Percentiles rank a stretch among this genome's conserved stretches.
Conservation (phyloP, 2,329 filamentous ascomycete species). For the Cercospora brassicicola region DNA sequence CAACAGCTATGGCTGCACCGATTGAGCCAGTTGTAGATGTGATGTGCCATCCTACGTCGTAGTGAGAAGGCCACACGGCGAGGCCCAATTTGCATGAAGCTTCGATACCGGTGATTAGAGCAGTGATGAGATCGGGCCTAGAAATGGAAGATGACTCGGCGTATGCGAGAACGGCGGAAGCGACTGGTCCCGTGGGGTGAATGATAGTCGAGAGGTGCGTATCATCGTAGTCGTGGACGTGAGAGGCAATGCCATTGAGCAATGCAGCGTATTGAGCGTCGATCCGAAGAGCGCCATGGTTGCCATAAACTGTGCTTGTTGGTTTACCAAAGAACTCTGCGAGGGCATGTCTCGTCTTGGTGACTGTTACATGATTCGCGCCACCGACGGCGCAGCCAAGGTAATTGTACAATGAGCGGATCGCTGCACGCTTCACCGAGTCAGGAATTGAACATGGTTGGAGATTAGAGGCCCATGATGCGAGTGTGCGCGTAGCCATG, state of each 20-base stretch:
- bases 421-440: slow-evolving; percentile 47
- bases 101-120: slow-evolving; percentile 55
- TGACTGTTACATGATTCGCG: slow-evolving; percentile 49
- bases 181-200: slow-evolving; percentile 55
- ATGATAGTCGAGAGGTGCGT: slow-evolving; percentile 59
- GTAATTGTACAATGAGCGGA: slow-evolving; percentile 56
- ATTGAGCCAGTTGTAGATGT: slow-evolving; percentile 55
- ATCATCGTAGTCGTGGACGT: slow-evolving; percentile 60
- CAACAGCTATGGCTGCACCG: slow-evolving; percentile 55
- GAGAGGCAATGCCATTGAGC: slow-evolving; percentile 57
- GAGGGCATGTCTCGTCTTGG: slow-evolving; percentile 42
- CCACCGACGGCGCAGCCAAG: slow-evolving; percentile 56
- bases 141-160: slow-evolving; percentile 44
- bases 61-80: slow-evolving; percentile 56
- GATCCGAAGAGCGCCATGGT: slow-evolving; percentile 32
- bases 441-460: slow-evolving; percentile 45
- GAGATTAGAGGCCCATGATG: slow-evolving; percentile 51
- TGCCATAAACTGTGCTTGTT: slow-evolving; percentile 42
- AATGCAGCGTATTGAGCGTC: slow-evolving; percentile 55
- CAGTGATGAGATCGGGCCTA: slow-evolving; percentile 53
- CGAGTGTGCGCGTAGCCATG: slow-evolving; percentile 52
- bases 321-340: slow-evolving; percentile 42
- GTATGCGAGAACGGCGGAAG: slow-evolving; percentile 52
- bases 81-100: slow-evolving; percentile 55
- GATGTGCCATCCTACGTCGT: slow-evolving; percentile 59